phyloP scores from a whole-genome alignment of 305 asterid species.

The Solanum hybrid region DNA sequence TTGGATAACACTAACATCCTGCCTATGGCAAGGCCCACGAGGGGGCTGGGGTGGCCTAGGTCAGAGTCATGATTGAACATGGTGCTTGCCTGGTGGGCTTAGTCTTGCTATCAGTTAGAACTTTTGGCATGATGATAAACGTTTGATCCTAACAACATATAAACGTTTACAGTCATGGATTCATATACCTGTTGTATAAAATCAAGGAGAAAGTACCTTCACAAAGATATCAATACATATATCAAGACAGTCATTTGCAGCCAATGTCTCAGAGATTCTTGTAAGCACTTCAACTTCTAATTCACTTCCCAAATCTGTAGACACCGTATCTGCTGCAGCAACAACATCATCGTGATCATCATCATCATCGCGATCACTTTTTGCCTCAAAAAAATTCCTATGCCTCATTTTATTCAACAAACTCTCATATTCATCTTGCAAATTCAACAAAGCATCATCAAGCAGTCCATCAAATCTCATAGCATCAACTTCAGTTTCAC shows the following conservation, averaged over 20 bases:
- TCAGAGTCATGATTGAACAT: background rate
- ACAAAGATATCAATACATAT: conserved; percentile 73
- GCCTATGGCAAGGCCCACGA: background rate
- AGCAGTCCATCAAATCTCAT: conserved; percentile 68
- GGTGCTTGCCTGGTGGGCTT: background rate
- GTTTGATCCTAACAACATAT: background rate
- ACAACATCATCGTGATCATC: conserved; percentile 11
- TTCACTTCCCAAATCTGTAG: conserved; percentile 40
- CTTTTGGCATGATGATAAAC: background rate
- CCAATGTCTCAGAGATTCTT: conserved; percentile 44
- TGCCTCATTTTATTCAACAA: conserved; percentile 46
- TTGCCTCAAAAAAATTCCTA: conserved; percentile 12
- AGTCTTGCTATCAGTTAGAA: background rate
- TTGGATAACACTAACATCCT: background rate
- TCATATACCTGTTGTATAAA: background rate
- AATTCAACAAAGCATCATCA: conserved; percentile 67
- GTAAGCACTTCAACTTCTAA: conserved; percentile 49
- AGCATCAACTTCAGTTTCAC: conserved; percentile 61
- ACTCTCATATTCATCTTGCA: conserved; percentile 77
- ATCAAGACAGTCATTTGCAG: conserved; percentile 71
- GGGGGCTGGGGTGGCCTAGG: background rate
- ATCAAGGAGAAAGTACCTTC: conserved; percentile 29
- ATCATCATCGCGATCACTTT: background rate
- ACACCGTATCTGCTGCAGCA: background rate
- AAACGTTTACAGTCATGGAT: background rate